Conservation (phyloP, 257 asterid genomes). For the Leonotis leonurus region DNA sequence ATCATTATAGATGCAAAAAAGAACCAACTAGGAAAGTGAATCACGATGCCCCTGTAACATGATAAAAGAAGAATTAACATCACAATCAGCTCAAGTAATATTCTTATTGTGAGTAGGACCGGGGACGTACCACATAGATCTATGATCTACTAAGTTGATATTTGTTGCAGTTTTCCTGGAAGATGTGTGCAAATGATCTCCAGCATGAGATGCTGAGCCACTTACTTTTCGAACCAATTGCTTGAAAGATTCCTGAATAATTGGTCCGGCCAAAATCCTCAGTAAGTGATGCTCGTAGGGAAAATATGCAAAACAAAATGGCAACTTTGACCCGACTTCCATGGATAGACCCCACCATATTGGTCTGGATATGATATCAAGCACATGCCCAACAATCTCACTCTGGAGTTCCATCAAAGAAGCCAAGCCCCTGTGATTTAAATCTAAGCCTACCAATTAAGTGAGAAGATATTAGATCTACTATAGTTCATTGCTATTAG, state of each 20-base stretch:
- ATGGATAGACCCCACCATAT: constrained; percentile 73
- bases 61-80: constrained; percentile 2
- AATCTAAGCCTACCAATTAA: constrained; percentile 37
- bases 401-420: constrained; percentile 56
- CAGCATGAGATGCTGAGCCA: constrained; percentile 28
- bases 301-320: constrained; percentile 66
- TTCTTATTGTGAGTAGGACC: constrained; percentile 4
- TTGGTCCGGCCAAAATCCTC: constrained; percentile 53
- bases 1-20: constrained; percentile 52
- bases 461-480: constrained; percentile 23
- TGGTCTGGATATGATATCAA: constrained; percentile 66
- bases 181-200: constrained; percentile 19
- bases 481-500: neutral
- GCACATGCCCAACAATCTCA: constrained; percentile 40
- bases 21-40: constrained; percentile 79
- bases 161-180: constrained; percentile 31
- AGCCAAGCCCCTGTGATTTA: constrained; percentile 73
- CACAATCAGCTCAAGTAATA: constrained; percentile 9
- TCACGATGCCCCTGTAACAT: constrained; percentile 48
- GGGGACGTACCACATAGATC: constrained; percentile 52
- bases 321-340: constrained; percentile 57
- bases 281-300: constrained; percentile 39
- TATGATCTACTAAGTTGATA: constrained; percentile 41
- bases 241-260: constrained; percentile 40
- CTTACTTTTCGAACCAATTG: constrained; percentile 36